Conservation (phyloP, 2,329 filamentous ascomycete species). For the Colletotrichum noveboracense region DNA sequence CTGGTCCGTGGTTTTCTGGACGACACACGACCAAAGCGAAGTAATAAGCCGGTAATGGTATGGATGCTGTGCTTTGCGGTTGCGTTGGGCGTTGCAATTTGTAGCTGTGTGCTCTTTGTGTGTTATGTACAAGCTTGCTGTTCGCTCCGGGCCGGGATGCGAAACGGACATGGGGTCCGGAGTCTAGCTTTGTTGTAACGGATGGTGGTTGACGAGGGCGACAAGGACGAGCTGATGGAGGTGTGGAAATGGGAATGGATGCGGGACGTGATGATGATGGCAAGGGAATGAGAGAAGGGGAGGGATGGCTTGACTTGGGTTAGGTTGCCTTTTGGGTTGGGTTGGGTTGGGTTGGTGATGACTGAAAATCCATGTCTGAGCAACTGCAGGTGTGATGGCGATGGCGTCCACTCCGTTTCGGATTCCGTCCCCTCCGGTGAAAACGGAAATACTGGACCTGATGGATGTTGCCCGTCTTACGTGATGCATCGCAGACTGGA, state of each 20-base stretch:
- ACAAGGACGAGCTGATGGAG: not conserved
- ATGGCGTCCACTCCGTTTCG: not conserved
- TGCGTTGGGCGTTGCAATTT: not conserved
- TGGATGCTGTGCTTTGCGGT: not conserved
- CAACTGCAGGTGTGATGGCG: not conserved
- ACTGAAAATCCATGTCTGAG: not conserved
- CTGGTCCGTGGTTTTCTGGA: not conserved
- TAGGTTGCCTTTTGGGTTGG: not conserved
- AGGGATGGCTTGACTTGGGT: not conserved
- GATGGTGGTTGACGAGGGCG: not conserved
- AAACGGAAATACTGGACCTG: not conserved
- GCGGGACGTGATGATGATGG: not conserved
- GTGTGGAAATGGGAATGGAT: not conserved
- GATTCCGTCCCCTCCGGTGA: not conserved
- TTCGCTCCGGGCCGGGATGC: not conserved
- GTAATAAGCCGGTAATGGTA: not conserved
- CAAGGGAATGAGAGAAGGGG: not conserved
- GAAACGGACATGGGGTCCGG: slow-evolving; percentile 5
- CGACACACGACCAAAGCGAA: not conserved
- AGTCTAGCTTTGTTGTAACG: not conserved
- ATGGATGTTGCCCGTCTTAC: not conserved
- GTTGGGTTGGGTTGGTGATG: not conserved
- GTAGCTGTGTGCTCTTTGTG: not conserved
- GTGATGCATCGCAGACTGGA: not conserved
- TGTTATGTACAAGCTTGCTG: not conserved